Evolutionary conservation across 352 stramenopile species (phyloP).

Genomic region (Globisporangium emineosum): DNA sequence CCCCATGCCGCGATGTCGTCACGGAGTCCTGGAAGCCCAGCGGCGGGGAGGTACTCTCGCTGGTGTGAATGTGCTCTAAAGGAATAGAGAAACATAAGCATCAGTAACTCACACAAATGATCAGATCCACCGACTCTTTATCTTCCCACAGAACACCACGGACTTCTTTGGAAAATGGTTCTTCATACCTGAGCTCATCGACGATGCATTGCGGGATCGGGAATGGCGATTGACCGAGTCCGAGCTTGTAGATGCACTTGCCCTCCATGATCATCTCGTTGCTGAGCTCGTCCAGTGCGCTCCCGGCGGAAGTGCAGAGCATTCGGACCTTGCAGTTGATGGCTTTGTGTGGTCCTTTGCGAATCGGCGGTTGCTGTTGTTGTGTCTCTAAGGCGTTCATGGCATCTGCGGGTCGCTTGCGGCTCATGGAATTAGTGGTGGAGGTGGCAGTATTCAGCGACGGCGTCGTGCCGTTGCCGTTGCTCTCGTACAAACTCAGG

Average conservation of each 20-base stretch:
- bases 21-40: constrained; percentile 66
- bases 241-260: constrained; percentile 83
- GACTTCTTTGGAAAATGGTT: constrained; percentile 15
- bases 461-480: constrained; percentile 15
- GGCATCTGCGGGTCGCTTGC: constrained; percentile 48
- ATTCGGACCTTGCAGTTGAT: constrained; percentile 89
- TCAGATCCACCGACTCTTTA: background rate
- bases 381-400: constrained; percentile 21
- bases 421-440: constrained; percentile 5
- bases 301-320: constrained; percentile 75
- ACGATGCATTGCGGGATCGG: constrained; percentile 86
- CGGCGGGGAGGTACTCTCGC: constrained; percentile 80
- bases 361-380: constrained; percentile 15
- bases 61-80: constrained; percentile 73
- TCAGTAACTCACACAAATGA: background rate
- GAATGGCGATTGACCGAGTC: constrained; percentile 83
- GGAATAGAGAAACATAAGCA: constrained; percentile 2
- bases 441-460: background rate
- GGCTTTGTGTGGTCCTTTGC: constrained; percentile 57
- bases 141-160: constrained; percentile 1
- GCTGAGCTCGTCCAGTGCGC: constrained; percentile 79
- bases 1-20: constrained; percentile 80
- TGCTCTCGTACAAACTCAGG: constrained; percentile 17
- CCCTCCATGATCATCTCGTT: constrained; percentile 82
- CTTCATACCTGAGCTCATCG: constrained; percentile 70